Evolutionary conservation across 2,329 filamentous ascomycete species (phyloP), one percentile per base, ranked within the genome.

Genomic region (Gnomoniopsis sp.): DNA sequence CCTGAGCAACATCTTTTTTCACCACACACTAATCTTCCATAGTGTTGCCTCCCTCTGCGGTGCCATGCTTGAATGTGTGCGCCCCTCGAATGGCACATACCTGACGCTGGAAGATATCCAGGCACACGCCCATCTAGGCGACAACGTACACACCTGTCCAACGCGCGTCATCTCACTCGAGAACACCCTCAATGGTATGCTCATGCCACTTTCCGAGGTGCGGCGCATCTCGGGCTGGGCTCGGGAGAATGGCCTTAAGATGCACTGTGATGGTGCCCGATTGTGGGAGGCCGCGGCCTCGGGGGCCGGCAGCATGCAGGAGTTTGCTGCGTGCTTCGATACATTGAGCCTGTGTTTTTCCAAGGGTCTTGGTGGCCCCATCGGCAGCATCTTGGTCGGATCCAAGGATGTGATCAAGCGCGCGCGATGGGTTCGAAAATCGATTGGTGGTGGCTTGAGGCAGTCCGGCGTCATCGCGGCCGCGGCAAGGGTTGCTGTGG

Each of bases 161-260:
- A 96, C 92, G 0, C 84, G 84, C 48, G 83, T 96, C 53, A 90
- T 97, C 65, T 87, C 84, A 62, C 77, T 96, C 50, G 92, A 97
- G 70, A 96, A 96, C 70, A 96, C 93, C 1, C 81, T 96, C 52
- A 84, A 85, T 57, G 92, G 92, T 23, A 86, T 87, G 66, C 79
- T 96, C 48, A 88, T 90, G 80, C 93, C 92, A 0, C 79, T 96
- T 1, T 73, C 75, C 1, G 91, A 96, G 71, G 81, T 86, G 11
- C 79, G 77, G 59, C 79, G 82, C 47, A 96, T 96, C 67, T 79
- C 85, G 0, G 77, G 77, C 1, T 96, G 89, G 79, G 90, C 88
- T 0, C 80, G 79, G 70, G 61, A 79, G 68, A 66, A 77, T 54
- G 73, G 69, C 33, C 69, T 82, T 57, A 69, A 69, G 53, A 66